Evolutionary conservation across 1,284 basidiomycete genomes (phyloP), one percentile per base, ranked within the genome.

Genomic region (Kwoniella shivajii): DNA sequence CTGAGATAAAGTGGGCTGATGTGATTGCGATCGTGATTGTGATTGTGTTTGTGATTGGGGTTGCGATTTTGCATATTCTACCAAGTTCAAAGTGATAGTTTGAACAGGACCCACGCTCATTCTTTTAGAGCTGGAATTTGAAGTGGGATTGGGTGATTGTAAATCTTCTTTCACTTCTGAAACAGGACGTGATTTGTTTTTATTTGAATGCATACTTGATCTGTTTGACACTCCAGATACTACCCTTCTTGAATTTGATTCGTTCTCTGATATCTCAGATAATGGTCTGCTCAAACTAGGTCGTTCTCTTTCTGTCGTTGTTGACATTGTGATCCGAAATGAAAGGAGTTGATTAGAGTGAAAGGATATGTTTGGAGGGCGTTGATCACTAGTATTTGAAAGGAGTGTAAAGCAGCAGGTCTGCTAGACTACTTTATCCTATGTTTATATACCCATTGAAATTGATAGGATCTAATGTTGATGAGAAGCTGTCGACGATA

Each of bases 1-100:
- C 27, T 50, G 36, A 14, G 22, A 26, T 52, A 38, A 26, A 37
- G 6, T 34, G 56, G 50, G 27, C 42, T 27, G 48, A 49, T 18
- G 43, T 39, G 31, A 13, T 29, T 44, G 29, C 46, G 50, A 29
- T 39, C 49, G 55, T 38, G 45, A 52, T 26, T 38, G 44, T n/a
- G 26, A 26, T 20, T 29, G 46, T 13, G 42, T 43, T 34, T 30
- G 34, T n/a, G 26, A 31, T 26, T 39, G 36, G 7, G 52, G 34
- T 36, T 42, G 48, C 24, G 63, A 53, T 43, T 51, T 56, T 24
- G 67, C 67, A 61, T 75, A 76, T 27, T 74, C 71, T 14, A 65
- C 65, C 30, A 76, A 63, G 52, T 76, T 76, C 43, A 76, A 59
- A 6, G 74, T 71, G 55, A 76, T 72, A 26, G 72, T 74, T 47